Evolutionary conservation across 2,329 filamentous ascomycete genomes (phyloP).

Genomic region (Domatiomyces globalis): DNA sequence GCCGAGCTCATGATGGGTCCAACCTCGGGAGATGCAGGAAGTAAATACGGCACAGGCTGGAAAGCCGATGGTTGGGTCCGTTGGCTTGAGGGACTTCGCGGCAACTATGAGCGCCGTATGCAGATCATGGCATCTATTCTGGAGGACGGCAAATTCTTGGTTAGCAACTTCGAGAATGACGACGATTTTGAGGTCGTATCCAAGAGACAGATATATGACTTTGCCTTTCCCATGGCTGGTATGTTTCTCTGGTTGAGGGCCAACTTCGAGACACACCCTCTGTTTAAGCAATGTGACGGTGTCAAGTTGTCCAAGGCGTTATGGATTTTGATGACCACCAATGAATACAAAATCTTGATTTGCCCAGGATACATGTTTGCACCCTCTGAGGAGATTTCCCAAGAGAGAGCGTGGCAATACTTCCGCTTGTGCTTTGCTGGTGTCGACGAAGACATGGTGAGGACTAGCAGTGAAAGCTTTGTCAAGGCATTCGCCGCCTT

Average conservation of each 20-base stretch:
- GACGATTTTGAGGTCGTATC: conserved; percentile 62
- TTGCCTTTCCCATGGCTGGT: conserved; percentile 66
- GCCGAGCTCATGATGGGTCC: conserved; percentile 63
- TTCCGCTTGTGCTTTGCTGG: conserved; percentile 75
- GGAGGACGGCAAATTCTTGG: conserved; percentile 49
- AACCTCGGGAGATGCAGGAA: conserved; percentile 35
- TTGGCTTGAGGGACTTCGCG: conserved; percentile 75
- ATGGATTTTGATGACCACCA: conserved; percentile 55
- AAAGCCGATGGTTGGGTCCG: conserved; percentile 73
- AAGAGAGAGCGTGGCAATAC: conserved; percentile 53
- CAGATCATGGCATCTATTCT: conserved; percentile 59
- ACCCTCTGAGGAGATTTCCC: conserved; percentile 46
- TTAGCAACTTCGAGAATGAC: conserved; percentile 21
- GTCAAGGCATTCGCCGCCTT: conserved; percentile 57
- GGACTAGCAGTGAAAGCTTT: conserved; percentile 47
- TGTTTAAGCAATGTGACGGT: conserved; percentile 45
- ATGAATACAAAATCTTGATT: conserved; percentile 56
- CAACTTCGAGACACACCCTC: conserved; percentile 43
- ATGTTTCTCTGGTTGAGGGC: conserved; percentile 85
- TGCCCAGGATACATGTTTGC: conserved; percentile 62
- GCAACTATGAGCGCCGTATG: conserved; percentile 76
- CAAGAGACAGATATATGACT: conserved; percentile 60
- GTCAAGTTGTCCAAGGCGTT: conserved; percentile 49
- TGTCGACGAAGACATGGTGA: conserved; percentile 57
- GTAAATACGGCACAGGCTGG: conserved; percentile 50